These are phyloP conservation scores for Pythium periplocum DNA, from an alignment of 352 stramenopile species.

Conservation along the genomic window DNA sequence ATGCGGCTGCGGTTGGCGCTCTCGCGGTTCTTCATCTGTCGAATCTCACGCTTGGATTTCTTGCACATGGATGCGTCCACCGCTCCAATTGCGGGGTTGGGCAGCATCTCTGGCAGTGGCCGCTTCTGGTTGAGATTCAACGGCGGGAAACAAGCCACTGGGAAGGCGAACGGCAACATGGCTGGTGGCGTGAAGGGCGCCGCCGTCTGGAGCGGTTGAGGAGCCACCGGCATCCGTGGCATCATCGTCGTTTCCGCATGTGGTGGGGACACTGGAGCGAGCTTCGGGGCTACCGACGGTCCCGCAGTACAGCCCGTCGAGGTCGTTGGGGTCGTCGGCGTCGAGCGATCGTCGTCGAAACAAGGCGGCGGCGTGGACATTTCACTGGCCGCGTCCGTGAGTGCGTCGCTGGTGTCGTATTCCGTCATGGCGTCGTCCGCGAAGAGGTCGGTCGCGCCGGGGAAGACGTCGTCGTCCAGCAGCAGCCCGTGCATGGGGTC, in stretches of 20 bases:
- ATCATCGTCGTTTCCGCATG: background rate
- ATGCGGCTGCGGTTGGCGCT: conserved; percentile 79
- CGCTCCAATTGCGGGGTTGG: conserved; percentile 10
- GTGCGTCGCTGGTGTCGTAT: background rate
- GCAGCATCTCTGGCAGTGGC: conserved; percentile 39
- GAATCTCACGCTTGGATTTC: conserved; percentile 78
- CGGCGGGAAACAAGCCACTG: conserved; percentile 51
- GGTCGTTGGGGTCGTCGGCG: conserved; percentile 18
- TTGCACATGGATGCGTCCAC: conserved; percentile 28
- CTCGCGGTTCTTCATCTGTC: conserved; percentile 85
- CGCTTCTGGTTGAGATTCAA: conserved; percentile 51
- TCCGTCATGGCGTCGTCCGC: conserved; percentile 20
- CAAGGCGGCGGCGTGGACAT: conserved; percentile 37
- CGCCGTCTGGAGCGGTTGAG: conserved; percentile 1
- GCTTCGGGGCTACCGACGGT: conserved; percentile 10
- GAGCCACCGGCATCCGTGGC: background rate
- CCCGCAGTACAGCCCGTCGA: conserved; percentile 9
- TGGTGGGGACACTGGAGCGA: conserved; percentile 6
- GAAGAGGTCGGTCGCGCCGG: conserved; percentile 18
- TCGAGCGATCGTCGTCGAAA: conserved; percentile 17
- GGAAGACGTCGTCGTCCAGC: conserved; percentile 23
- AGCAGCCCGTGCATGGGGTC: conserved; percentile 39
- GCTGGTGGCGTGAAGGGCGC: background rate
- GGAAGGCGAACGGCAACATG: conserved; percentile 53
- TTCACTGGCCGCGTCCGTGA: conserved; percentile 21